Conservation (phyloP, 192 early-diverging fungal species). For the Lunasporangiospora selenospora region DNA sequence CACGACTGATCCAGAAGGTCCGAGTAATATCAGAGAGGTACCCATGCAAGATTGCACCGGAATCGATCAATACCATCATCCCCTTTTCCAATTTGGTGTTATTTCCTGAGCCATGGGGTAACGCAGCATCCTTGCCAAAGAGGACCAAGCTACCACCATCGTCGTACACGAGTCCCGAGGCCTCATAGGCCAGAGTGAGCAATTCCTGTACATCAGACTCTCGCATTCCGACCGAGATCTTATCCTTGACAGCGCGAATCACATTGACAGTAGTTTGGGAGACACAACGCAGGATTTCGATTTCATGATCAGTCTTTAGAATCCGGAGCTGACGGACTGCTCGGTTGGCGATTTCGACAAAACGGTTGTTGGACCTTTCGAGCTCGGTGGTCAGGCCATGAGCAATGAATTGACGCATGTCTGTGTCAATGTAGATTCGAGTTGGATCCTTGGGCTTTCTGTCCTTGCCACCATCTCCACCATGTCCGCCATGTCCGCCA, state of each 20-base stretch:
- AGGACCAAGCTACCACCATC: constrained; percentile 45
- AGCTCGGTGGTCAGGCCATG: constrained; percentile 32
- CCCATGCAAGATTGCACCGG: constrained; percentile 52
- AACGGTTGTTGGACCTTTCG: constrained; percentile 17
- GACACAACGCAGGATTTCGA: constrained; percentile 58
- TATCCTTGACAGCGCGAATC: constrained; percentile 46
- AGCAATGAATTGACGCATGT: constrained; percentile 54
- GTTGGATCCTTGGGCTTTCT: constrained; percentile 22
- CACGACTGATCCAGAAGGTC: constrained; percentile 52
- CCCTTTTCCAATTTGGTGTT: constrained; percentile 39
- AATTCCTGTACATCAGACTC: constrained; percentile 49
- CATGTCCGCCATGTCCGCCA: neutral
- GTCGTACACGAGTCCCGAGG: constrained; percentile 48
- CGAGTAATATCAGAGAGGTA: constrained; percentile 59
- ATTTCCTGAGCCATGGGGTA: constrained; percentile 55
- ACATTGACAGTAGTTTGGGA: constrained; percentile 50
- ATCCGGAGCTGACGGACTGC: constrained; percentile 44
- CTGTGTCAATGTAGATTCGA: constrained; percentile 48
- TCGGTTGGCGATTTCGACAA: constrained; percentile 34
- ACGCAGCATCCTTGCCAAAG: constrained; percentile 56
- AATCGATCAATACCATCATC: constrained; percentile 56
- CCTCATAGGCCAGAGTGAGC: constrained; percentile 35
- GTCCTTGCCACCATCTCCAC: neutral
- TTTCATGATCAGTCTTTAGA: constrained; percentile 52
- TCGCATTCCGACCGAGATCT: constrained; percentile 36